Evolutionary conservation across 495 filamentous ascomycete species (phyloP), one percentile per base, ranked within the genome.

Genomic region (Penicillium maclennaniae): DNA sequence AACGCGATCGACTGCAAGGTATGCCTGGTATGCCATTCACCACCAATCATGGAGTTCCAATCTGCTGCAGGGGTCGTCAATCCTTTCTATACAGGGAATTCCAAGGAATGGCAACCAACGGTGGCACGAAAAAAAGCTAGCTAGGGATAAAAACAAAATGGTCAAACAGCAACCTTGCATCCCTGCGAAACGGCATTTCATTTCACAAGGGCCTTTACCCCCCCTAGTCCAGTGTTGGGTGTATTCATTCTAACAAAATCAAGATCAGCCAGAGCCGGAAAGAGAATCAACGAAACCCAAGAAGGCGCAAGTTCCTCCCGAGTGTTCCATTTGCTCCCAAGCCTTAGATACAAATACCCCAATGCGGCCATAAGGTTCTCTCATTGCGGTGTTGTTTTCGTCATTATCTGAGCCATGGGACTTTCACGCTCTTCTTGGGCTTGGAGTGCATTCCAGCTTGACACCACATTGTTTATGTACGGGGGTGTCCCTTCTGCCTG

Each of bases 381-480:
- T 31, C 16, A 19, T 45, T 26, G 0, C 27, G 23, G 8, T 23
- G 26, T 26, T 20, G 48, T 43, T 47, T 56, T 47, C 43, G 49
- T 56, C 43, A 54, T 59, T 27, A 45, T 34, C 43, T 15, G 36
- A 63, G 60, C 43, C 49, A 66, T 57, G 56, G 56, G 25, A 55
- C 40, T 60, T 40, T 48, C 57, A 47, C 60, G 58, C 45, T 46
- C 49, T 20, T 37, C 49, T 40, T 66, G 53, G 60, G 44, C 47
- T 50, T 54, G 50, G 53, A 66, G 58, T 40, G 57, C 63, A 66
- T 66, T 66, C 60, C 63, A 61, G 53, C 54, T 63, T 54, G 55
- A 61, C 31, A 59, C 60, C 25, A 44, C 45, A 53, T 61, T 66
- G 60, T 66, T 66, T 66, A 66, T 63, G 57, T 63, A 61, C 45